Percentiles rank a stretch among this genome's conserved stretches.
Conservation (phyloP, 2,329 filamentous ascomycete species). For the Fusarium mangiferae region DNA sequence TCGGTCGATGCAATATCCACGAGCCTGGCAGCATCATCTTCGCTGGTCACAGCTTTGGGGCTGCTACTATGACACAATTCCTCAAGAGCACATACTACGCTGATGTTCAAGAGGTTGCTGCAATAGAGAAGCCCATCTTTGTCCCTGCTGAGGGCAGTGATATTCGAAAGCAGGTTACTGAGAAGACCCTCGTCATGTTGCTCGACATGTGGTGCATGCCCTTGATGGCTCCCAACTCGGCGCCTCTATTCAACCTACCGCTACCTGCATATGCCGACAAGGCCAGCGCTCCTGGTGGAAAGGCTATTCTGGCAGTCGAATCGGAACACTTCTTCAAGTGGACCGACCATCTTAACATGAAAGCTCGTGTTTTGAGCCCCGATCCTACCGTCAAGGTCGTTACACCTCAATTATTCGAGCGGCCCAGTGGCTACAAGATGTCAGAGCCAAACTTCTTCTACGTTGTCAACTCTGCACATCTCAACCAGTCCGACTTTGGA, state of each 20-base stretch:
- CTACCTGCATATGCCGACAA: conserved; percentile 73
- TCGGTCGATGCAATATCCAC: conserved; percentile 71
- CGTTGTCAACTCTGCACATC: conserved; percentile 77
- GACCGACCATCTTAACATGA: conserved; percentile 76
- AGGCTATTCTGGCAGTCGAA: conserved; percentile 74
- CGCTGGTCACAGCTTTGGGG: conserved; percentile 84
- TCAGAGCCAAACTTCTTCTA: conserved; percentile 77
- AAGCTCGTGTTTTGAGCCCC: conserved; percentile 72
- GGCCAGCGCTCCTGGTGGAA: conserved; percentile 62
- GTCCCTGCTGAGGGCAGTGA: conserved; percentile 63
- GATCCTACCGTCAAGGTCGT: conserved; percentile 59
- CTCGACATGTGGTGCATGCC: conserved; percentile 87
- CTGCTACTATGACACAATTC: conserved; percentile 78
- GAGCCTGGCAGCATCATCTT: conserved; percentile 79
- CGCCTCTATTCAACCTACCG: conserved; percentile 75
- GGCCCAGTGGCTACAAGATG: conserved; percentile 55
- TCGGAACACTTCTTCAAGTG: conserved; percentile 84
- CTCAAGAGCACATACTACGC: conserved; percentile 82
- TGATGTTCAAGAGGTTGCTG: conserved; percentile 55
- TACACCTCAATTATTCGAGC: conserved; percentile 53
- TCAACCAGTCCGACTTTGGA: conserved; percentile 86
- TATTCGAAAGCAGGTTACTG: conserved; percentile 74
- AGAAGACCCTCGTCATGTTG: conserved; percentile 72
- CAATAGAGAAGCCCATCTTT: conserved; percentile 69
- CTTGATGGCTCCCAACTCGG: conserved; percentile 69